Percentiles rank a stretch among this genome's conserved stretches.
These are phyloP conservation scores for Chytriomyces confervae DNA, from an alignment of 192 early-diverging fungal species.

Conservation along the genomic window DNA sequence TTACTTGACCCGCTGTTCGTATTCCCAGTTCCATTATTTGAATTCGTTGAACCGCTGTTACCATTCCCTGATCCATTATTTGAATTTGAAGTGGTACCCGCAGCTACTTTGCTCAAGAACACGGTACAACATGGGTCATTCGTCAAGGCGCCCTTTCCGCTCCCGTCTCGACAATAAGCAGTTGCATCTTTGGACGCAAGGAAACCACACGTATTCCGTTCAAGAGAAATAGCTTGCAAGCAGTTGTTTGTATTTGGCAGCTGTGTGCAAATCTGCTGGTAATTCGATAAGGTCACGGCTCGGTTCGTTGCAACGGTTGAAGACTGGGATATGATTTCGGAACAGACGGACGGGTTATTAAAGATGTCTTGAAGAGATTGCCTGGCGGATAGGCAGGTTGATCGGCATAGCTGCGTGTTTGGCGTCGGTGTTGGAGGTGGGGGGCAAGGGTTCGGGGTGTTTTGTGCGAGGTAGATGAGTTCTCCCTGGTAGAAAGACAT, in stretches of 20 bases:
- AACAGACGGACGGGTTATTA: slow-evolving; percentile 13
- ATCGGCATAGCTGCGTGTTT: slow-evolving; percentile 9
- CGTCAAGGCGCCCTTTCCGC: slow-evolving; percentile 2
- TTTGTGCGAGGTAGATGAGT: slow-evolving; percentile 26
- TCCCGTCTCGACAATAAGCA: slow-evolving; percentile 6
- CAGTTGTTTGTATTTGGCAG: slow-evolving; percentile 17
- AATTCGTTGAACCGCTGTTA: too few species aligned
- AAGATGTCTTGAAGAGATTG: slow-evolving; percentile 21
- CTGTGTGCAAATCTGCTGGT: not conserved
- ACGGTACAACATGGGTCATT: not conserved
- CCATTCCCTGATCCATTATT: not conserved
- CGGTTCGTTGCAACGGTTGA: slow-evolving; percentile 1
- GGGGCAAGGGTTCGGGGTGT: slow-evolving; percentile 5
- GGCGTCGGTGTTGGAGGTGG: not conserved
- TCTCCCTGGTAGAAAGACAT: slow-evolving; percentile 21
- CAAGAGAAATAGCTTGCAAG: not conserved
- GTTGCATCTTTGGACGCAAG: not conserved
- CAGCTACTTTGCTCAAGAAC: not conserved
- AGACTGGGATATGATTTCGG: not conserved
- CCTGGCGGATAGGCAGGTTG: slow-evolving; percentile 14
- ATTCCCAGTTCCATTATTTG: too few species aligned
- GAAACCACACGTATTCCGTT: slow-evolving; percentile 23
- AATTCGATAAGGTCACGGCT: not conserved
- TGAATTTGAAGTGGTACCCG: not conserved
- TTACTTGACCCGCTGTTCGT: too few species aligned